phyloP scores from a whole-genome alignment of 2,329 filamentous ascomycete genomes.

The Penicillium sp. region DNA sequence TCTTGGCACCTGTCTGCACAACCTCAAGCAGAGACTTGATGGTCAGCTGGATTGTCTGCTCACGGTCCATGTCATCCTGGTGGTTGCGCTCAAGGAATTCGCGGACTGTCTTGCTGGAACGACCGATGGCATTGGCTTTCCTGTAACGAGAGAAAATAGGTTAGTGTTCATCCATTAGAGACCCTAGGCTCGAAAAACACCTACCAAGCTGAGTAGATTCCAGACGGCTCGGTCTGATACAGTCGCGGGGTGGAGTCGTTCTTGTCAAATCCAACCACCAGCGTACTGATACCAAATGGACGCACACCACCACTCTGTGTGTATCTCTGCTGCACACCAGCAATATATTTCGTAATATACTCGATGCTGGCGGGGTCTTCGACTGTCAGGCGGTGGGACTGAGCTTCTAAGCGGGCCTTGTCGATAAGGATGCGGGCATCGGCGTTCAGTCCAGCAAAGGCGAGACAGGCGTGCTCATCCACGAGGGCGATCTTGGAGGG shows the following conservation, averaged over 20 bases:
- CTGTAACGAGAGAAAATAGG: slow-evolving; percentile 41
- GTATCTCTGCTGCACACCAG: slow-evolving; percentile 95
- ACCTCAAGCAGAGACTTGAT: slow-evolving; percentile 98
- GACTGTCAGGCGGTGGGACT: slow-evolving; percentile 92
- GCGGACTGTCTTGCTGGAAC: slow-evolving; percentile 96
- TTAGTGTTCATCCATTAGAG: slow-evolving; percentile 12
- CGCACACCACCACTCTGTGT: slow-evolving; percentile 96
- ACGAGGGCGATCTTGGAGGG: slow-evolving; percentile 96
- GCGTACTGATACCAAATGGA: slow-evolving; percentile 95
- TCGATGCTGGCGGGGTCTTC: slow-evolving; percentile 96
- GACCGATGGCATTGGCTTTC: slow-evolving; percentile 98
- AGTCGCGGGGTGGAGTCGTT: slow-evolving; percentile 78
- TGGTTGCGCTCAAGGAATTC: slow-evolving; percentile 99
- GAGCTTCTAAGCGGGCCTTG: slow-evolving; percentile 92
- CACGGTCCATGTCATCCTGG: slow-evolving; percentile 93
- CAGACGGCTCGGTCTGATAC: slow-evolving; percentile 98
- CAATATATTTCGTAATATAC: slow-evolving; percentile 98
- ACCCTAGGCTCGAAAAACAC: slow-evolving; percentile 21
- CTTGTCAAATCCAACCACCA: slow-evolving; percentile 97
- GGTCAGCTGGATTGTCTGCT: slow-evolving; percentile 89
- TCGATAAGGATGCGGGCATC: slow-evolving; percentile 96
- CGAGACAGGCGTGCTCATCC: slow-evolving; percentile 91
- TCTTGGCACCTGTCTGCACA: slow-evolving; percentile 97
- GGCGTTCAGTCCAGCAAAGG: slow-evolving; percentile 93
- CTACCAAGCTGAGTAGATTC: slow-evolving; percentile 97